A percentile compares a stretch with the other conserved stretches of the same genome.
phyloP scores from a whole-genome alignment of 345 rosid species.

The Hirschfeldia incana region DNA sequence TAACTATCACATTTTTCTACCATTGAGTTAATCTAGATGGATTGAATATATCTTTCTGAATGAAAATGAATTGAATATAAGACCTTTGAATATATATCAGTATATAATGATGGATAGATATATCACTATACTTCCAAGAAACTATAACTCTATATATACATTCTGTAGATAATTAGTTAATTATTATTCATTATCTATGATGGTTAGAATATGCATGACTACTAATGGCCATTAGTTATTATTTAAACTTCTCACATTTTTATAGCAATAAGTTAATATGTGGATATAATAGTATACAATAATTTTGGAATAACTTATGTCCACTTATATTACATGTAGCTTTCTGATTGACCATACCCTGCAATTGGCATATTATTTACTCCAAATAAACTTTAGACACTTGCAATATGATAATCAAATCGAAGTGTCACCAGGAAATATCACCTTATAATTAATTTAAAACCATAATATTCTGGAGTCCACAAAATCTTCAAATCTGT shows the following conservation, averaged over 20 bases:
- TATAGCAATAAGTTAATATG: background rate
- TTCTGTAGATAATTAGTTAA: background rate
- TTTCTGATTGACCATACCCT: slow-evolving; percentile 9
- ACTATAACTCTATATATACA: background rate
- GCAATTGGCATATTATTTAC: slow-evolving; percentile 16
- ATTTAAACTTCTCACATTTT: background rate
- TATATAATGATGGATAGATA: too few species aligned
- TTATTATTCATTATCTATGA: background rate
- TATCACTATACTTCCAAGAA: background rate
- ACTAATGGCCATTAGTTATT: background rate
- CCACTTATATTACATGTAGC: background rate
- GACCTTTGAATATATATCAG: too few species aligned
- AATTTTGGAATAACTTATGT: background rate
- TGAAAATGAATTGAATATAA: too few species aligned
- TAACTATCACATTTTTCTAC: background rate
- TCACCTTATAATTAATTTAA: background rate
- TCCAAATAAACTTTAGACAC: background rate
- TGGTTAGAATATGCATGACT: slow-evolving; percentile 9
- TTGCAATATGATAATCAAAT: slow-evolving; percentile 1
- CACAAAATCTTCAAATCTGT: slow-evolving; percentile 32
- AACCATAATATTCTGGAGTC: slow-evolving; percentile 10
- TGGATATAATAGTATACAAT: background rate
- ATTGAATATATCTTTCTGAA: background rate
- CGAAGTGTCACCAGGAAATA: slow-evolving; percentile 16
- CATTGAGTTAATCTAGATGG: background rate